A percentile compares a stretch with the other conserved stretches of the same genome.
Conservation (phyloP, 2,329 filamentous ascomycete species). For the Chaetoscypha palmicola region DNA sequence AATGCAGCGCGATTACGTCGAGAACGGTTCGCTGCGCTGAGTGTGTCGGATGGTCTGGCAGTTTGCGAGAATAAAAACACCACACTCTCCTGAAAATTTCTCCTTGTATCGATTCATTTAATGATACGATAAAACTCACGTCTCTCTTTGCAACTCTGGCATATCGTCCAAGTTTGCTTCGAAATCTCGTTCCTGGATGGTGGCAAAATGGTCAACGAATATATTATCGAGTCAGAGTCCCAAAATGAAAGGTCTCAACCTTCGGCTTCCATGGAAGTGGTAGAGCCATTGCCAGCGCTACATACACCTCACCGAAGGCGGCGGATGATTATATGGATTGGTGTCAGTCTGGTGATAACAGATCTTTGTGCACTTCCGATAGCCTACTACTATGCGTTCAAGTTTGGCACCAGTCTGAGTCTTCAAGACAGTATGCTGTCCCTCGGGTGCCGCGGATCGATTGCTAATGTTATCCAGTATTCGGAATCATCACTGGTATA, state of each 20-base stretch:
- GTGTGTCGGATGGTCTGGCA: no score
- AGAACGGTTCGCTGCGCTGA: no score
- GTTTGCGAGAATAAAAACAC: no score
- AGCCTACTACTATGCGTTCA: slow-evolving; percentile 25
- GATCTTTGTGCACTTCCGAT: slow-evolving; percentile 25
- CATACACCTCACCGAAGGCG: slow-evolving; percentile 24
- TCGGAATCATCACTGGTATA: slow-evolving; percentile 23
- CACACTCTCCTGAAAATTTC: no score
- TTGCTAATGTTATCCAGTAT: slow-evolving; percentile 15
- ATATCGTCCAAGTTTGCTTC: no score
- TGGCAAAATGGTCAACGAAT: neutral
- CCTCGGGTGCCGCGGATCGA: neutral
- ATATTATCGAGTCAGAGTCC: neutral
- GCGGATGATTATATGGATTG: slow-evolving; percentile 14
- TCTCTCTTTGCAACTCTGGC: no score
- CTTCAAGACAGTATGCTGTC: slow-evolving; percentile 20
- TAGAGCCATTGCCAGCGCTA: slow-evolving; percentile 19
- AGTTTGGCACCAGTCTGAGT: slow-evolving; percentile 20
- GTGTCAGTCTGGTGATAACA: slow-evolving; percentile 15
- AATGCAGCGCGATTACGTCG: no score
- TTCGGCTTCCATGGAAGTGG: neutral
- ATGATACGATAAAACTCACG: no score
- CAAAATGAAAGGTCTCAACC: neutral
- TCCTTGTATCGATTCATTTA: no score
- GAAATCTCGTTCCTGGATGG: no score